These are phyloP conservation scores for Fusarium globosum DNA, from an alignment of 2,329 filamentous ascomycete genomes.

Conservation along the genomic window DNA sequence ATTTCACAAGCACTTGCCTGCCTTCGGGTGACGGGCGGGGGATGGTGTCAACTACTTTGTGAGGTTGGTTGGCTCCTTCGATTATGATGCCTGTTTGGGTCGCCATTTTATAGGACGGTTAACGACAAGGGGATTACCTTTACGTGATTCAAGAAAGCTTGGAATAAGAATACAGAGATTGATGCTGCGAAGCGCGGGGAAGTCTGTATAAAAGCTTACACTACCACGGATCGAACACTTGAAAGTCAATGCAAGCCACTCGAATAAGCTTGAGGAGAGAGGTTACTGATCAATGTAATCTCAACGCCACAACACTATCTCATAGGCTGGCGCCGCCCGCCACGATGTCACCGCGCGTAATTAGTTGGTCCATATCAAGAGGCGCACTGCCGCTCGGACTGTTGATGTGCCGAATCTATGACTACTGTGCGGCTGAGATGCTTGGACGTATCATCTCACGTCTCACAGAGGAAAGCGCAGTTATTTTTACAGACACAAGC, in stretches of 20 bases:
- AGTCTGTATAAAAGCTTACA: not conserved
- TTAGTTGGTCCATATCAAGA: not conserved
- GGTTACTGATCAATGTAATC: not conserved
- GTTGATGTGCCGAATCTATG: not conserved
- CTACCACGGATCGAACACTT: no score
- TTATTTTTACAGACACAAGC: not conserved
- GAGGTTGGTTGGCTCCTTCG: conserved; percentile 32
- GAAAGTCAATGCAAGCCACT: not conserved
- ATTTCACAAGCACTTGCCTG: conserved; percentile 52
- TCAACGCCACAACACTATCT: not conserved
- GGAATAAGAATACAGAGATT: not conserved
- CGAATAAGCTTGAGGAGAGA: not conserved
- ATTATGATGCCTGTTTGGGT: conserved; percentile 35
- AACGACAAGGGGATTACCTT: fast-evolving
- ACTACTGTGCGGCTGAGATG: not conserved
- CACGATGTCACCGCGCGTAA: not conserved
- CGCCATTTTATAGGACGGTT: conserved; percentile 9
- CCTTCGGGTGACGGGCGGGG: conserved; percentile 44
- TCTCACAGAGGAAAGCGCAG: not conserved
- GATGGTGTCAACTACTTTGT: conserved; percentile 38
- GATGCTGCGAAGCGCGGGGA: not conserved
- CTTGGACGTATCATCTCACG: not conserved
- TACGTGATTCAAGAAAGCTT: not conserved
- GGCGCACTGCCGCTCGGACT: not conserved
- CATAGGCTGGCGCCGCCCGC: not conserved